Conservation (phyloP, 345 rosid species). For the Citrus maxima region DNA sequence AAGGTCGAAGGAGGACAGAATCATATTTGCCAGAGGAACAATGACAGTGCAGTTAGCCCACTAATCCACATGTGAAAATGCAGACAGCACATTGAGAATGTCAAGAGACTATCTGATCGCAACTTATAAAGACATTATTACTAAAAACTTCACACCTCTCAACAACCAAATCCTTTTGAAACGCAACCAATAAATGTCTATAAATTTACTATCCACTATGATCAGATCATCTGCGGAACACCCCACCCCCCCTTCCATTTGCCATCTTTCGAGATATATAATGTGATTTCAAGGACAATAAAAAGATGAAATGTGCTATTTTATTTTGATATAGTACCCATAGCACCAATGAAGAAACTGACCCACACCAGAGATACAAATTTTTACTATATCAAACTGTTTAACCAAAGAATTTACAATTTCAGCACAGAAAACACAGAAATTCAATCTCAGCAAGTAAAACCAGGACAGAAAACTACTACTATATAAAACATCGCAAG, state of each 20-base stretch:
- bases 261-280: neutral
- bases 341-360: neutral
- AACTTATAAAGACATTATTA: neutral
- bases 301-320: neutral
- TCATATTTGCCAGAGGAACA: constrained; percentile 2
- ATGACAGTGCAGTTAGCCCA: neutral
- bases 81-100: neutral
- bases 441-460: neutral
- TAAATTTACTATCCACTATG: neutral
- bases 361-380: neutral
- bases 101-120: neutral
- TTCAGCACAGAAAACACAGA: neutral
- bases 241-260: neutral
- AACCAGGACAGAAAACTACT: neutral
- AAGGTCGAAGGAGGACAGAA: neutral
- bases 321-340: neutral
- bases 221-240: neutral
- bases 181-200: neutral
- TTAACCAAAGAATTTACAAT: neutral
- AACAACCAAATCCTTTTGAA: neutral
- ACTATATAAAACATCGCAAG: neutral
- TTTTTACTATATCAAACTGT: neutral
- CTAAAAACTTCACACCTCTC: no score
- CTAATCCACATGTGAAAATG: neutral
- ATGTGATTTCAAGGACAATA: neutral